phyloP scores from a whole-genome alignment of 305 asterid species.

The Fraxinus latifolia region DNA sequence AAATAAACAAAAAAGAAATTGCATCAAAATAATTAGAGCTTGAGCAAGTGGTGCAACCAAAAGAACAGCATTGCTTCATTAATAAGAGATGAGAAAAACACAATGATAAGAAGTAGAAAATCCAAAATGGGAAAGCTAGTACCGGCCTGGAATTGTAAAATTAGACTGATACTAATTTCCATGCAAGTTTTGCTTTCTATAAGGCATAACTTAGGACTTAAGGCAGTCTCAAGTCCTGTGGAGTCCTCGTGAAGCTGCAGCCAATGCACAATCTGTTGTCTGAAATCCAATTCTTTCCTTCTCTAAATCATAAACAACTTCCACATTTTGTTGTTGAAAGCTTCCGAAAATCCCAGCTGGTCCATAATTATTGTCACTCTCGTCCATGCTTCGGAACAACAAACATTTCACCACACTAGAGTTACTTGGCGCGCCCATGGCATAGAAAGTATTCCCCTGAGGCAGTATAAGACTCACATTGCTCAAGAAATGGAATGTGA shows the following conservation, averaged over 20 bases:
- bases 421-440: slow-evolving; percentile 57
- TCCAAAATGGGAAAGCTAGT: slow-evolving; percentile 19
- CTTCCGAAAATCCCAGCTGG: slow-evolving; percentile 81
- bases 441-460: slow-evolving; percentile 52
- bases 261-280: slow-evolving; percentile 54
- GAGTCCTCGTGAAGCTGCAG: slow-evolving; percentile 46
- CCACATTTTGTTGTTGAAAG: slow-evolving; percentile 76
- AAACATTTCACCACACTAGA: slow-evolving; percentile 55
- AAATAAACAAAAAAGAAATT: neutral
- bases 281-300: slow-evolving; percentile 68
- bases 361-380: slow-evolving; percentile 32
- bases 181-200: neutral
- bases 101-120: neutral
- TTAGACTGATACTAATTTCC: neutral
- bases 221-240: slow-evolving; percentile 20
- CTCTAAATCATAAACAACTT: slow-evolving; percentile 74
- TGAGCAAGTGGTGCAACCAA: neutral
- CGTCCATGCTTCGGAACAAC: slow-evolving; percentile 63
- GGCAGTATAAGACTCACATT: slow-evolving; percentile 56
- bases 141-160: slow-evolving; percentile 13
- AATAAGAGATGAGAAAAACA: neutral
- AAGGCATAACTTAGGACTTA: neutral
- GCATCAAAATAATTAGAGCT: neutral
- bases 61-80: neutral
- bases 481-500: slow-evolving; percentile 64